Percentiles rank a stretch among this genome's conserved stretches.
Conservation (phyloP, 805 yeast genomes). For the Myxozyma kluyveri region DNA sequence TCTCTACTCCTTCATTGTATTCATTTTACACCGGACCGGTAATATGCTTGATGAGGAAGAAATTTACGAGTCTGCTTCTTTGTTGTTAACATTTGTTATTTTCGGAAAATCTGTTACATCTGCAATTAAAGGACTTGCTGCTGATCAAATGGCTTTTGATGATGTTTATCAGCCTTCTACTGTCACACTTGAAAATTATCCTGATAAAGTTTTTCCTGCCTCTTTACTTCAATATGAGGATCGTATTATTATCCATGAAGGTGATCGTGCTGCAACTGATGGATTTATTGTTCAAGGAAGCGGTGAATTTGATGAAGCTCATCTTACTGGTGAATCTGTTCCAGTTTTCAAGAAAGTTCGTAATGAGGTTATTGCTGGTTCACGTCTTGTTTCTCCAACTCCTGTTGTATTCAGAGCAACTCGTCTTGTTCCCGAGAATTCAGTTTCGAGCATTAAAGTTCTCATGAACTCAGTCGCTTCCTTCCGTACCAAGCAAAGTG, state of each 20-base stretch:
- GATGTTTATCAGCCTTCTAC: conserved; percentile 11
- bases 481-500: conserved; percentile 66
- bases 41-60: conserved; percentile 4
- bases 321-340: conserved; percentile 77
- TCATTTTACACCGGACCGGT: conserved; percentile 5
- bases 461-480: conserved; percentile 67
- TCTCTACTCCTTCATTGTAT: conserved; percentile 14
- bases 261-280: conserved; percentile 43
- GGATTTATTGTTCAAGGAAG: conserved; percentile 65
- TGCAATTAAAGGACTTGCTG: conserved; percentile 8
- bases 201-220: background rate
- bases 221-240: conserved; percentile 17
- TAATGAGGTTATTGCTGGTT: conserved; percentile 68
- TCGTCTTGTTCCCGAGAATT: conserved; percentile 29
- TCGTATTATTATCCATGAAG: conserved; percentile 2
- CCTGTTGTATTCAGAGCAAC: conserved; percentile 54
- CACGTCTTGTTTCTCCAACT: conserved; percentile 52
- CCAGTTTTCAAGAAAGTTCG: conserved; percentile 60
- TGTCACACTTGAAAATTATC: conserved; percentile 1
- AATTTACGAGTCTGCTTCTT: conserved; percentile 14
- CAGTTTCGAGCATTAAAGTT: conserved; percentile 62
- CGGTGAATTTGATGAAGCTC: conserved; percentile 82
- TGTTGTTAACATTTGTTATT: conserved; percentile 15
- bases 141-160: conserved; percentile 3
- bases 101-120: conserved; percentile 12